Conservation (phyloP, 768 basidiomycete genomes). For the Strobilomyces echinocephalus region DNA sequence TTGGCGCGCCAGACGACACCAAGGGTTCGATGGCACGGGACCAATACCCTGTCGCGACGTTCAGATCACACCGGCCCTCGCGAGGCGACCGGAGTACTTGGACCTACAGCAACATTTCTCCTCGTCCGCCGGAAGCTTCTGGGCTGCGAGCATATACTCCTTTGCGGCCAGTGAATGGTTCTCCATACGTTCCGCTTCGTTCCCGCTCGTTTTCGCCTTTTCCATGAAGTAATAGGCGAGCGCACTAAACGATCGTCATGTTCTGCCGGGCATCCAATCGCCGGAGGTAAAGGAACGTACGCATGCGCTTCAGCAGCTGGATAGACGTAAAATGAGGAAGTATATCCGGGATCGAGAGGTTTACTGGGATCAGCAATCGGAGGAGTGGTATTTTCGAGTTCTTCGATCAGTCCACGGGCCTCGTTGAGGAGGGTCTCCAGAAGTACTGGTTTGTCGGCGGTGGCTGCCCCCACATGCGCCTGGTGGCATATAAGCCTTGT, state of each 20-base stretch:
- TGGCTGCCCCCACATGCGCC: not conserved
- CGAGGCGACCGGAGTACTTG: not conserved
- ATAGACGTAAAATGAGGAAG: slow-evolving; percentile 1
- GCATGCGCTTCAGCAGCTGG: not conserved
- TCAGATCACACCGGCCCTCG: not conserved
- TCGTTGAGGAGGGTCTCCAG: slow-evolving; percentile 1
- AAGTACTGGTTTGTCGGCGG: not conserved
- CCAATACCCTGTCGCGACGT: not conserved
- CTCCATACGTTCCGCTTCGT: not conserved
- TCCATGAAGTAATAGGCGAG: not conserved
- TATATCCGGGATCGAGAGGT: not conserved
- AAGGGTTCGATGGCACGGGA: not conserved
- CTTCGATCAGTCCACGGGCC: not conserved
- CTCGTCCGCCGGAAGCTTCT: not conserved
- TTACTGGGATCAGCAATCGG: not conserved
- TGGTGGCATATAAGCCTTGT: not conserved
- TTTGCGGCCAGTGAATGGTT: not conserved
- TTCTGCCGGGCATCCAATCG: not conserved
- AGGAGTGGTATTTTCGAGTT: not conserved
- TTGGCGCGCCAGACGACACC: not conserved
- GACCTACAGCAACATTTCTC: not conserved
- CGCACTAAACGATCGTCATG: not conserved
- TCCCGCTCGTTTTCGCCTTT: not conserved
- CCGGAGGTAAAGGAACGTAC: not conserved
- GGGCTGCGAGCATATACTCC: not conserved